Conservation (phyloP, 352 stramenopile species). For the Phytophthora pini region DNA sequence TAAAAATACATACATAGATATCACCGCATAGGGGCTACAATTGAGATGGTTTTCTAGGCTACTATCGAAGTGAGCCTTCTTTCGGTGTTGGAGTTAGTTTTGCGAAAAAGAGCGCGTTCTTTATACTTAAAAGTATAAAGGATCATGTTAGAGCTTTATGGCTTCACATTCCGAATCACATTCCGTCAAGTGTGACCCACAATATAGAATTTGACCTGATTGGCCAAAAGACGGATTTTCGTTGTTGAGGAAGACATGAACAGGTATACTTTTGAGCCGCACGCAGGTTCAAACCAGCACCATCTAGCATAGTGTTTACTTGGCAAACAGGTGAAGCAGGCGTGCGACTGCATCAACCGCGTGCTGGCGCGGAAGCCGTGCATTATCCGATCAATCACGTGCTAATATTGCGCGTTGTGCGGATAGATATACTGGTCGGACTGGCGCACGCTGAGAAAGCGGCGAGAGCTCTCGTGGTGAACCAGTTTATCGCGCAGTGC, state of each 20-base stretch:
- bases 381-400: slow-evolving; percentile 8
- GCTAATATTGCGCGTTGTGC: neutral
- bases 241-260: slow-evolving; percentile 11
- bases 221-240: too few relatives aligned
- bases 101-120: too few relatives aligned
- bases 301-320: neutral
- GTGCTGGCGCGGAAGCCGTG: slow-evolving; percentile 56
- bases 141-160: too few relatives aligned
- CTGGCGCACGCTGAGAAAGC: slow-evolving; percentile 66
- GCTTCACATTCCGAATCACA: too few relatives aligned
- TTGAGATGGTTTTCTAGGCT: too few relatives aligned
- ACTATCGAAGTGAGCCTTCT: too few relatives aligned
- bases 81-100: too few relatives aligned
- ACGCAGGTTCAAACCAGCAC: neutral
- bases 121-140: too few relatives aligned
- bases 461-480: slow-evolving; percentile 67
- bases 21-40: too few relatives aligned
- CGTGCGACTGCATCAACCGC: slow-evolving; percentile 80
- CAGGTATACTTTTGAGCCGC: slow-evolving; percentile 46
- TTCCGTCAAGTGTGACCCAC: too few relatives aligned
- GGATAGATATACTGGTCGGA: slow-evolving; percentile 71
- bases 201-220: too few relatives aligned
- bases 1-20: too few relatives aligned
- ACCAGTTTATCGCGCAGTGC: slow-evolving; percentile 80
- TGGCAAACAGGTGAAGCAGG: slow-evolving; percentile 63